Percentiles rank a stretch among this genome's conserved stretches.
phyloP scores from a whole-genome alignment of 257 asterid species.

The Plantago ovata region DNA sequence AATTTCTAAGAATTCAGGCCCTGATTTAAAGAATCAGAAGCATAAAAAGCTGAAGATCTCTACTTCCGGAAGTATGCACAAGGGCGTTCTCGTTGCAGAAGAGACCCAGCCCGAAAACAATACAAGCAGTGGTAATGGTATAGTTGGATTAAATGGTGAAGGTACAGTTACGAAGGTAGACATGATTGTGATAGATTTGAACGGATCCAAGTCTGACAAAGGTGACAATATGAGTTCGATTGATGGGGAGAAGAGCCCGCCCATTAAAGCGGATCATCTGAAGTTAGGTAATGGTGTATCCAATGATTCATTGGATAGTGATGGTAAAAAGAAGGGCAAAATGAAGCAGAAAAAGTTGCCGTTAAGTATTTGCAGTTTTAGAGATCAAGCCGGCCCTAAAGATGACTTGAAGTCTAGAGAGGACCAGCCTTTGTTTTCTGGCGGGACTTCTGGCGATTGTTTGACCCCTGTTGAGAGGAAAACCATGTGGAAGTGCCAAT shows the following conservation, averaged over 20 bases:
- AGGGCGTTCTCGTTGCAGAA: conserved; percentile 30
- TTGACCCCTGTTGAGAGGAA: conserved; percentile 49
- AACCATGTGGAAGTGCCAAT: conserved; percentile 73
- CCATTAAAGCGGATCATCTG: conserved; percentile 28
- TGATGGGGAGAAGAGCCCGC: conserved; percentile 27
- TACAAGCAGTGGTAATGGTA: conserved; percentile 30
- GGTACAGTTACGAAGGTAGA: conserved; percentile 33
- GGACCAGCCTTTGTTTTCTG: conserved; percentile 33
- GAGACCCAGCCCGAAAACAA: conserved; percentile 22
- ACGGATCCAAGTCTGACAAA: conserved; percentile 31
- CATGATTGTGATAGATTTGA: conserved; percentile 43
- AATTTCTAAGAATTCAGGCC: conserved; percentile 42
- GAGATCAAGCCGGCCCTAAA: conserved; percentile 56
- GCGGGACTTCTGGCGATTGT: conserved; percentile 33
- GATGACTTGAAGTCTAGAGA: conserved; percentile 44
- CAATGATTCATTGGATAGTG: conserved; percentile 41
- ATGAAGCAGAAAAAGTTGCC: conserved; percentile 84
- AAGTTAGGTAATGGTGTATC: conserved; percentile 40
- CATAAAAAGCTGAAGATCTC: conserved; percentile 53
- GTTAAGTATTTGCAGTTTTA: conserved; percentile 73
- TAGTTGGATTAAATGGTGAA: conserved; percentile 28
- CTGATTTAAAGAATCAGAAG: conserved; percentile 40
- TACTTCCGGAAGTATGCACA: conserved; percentile 19
- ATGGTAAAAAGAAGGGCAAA: conserved; percentile 59
- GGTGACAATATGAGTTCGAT: conserved; percentile 30